Base-by-base conservation (phyloP, 108 stramenopile genomes). In the Heterococcus sp. region DNA sequence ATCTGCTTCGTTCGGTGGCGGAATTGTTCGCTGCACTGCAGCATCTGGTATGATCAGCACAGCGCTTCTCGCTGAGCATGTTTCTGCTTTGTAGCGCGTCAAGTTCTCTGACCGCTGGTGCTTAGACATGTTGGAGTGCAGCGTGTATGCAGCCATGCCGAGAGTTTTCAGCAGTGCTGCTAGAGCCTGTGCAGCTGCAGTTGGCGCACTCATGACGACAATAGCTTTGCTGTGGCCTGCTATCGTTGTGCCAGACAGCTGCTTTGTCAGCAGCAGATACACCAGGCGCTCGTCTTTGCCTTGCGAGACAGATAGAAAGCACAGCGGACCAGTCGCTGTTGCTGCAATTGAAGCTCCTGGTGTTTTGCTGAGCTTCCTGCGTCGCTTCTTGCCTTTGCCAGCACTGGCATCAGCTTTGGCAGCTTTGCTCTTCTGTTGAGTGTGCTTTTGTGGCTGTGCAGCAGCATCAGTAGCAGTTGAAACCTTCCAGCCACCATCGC, bases 71-170 rank as follows among this genome's bases (percentile, higher is more conserved):
- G 72, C 79, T 21, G 29, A 29, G 2, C 65, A 70, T 2, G 65
- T 0, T 3, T 38, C 46, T 21, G 79, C 36, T 32, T 31, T 30
- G 72, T 73, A 81, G 27, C 72, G 71, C 32, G 33, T 69, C 30
- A 81, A 33, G 72, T 70, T 40, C 26, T 78, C 77, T 5, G 39
- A 69, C 2, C 29, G 32, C 76, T 78, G 74, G 2, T 37, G 34
- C 11, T 81, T 81, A 14, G 79, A 72, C 32, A 72, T 81, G 2
- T 64, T 40, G 32, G 46, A 66, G 65, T 81, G 79, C 30, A 81
- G 30, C 2, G 64, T 72, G 26, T 67, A 70, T 0, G 72, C 79
- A 32, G 34, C 35, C 40, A 81, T 63, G 66, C 37, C 35, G 21
- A 81, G 79, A 38, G 72, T 72, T 38, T 70, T 69, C 11, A 81